phyloP scores from a whole-genome alignment of 1,284 basidiomycete genomes.

The Rhodotorula sp. region DNA sequence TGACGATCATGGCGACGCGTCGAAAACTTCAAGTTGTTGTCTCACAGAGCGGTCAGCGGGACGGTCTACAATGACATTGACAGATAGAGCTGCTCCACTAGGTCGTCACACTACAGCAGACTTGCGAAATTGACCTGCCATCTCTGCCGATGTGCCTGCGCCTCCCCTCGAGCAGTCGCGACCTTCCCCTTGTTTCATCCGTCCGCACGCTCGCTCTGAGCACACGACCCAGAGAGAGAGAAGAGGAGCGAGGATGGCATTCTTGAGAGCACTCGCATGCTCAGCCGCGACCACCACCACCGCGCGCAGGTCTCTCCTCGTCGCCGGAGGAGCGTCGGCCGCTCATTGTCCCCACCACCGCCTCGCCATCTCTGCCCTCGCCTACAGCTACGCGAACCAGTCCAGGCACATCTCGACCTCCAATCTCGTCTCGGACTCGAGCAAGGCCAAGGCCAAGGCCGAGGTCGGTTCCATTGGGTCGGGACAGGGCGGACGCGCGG shows the following conservation, averaged over 20 bases:
- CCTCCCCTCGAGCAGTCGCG: not conserved
- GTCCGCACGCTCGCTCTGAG: too few relatives aligned
- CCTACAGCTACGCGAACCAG: not conserved
- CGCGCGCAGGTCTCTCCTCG: not conserved
- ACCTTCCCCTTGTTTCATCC: too few relatives aligned
- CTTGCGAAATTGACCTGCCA: not conserved
- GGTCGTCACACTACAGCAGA: not conserved
- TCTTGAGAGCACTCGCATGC: not conserved
- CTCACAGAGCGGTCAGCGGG: too few relatives aligned
- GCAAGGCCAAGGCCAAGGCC: not conserved
- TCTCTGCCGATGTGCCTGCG: not conserved
- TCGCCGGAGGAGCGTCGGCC: not conserved
- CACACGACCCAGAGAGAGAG: too few relatives aligned
- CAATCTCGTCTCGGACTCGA: too few relatives aligned
- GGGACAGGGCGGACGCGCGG: conserved; percentile 21
- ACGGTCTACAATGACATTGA: not conserved
- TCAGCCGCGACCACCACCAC: not conserved
- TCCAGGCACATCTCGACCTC: conserved; percentile 1
- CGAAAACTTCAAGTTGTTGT: too few relatives aligned
- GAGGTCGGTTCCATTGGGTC: conserved; percentile 19
- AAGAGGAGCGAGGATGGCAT: too few relatives aligned
- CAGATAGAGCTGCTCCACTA: not conserved
- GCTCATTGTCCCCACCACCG: not conserved
- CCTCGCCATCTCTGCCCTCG: conserved; percentile 1
- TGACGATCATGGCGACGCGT: too few relatives aligned